These are phyloP conservation scores for Dalbergia cultrata DNA, from an alignment of 306 rosid genomes.

Conservation along the genomic window DNA sequence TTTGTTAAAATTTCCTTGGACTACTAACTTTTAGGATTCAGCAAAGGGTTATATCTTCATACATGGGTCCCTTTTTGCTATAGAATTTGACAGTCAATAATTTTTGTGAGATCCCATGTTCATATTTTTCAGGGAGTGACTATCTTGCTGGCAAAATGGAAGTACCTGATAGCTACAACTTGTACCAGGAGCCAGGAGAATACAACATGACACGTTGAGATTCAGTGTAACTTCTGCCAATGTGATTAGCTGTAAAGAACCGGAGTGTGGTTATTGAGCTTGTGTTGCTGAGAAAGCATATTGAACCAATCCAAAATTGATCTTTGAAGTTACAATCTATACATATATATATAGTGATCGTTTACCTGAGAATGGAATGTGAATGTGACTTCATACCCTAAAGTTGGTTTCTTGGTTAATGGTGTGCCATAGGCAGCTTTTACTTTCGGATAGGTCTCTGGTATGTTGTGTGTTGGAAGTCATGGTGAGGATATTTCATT, in stretches of 20 bases:
- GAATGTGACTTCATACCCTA: constrained; percentile 39
- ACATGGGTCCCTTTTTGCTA: not conserved
- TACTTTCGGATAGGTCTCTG: constrained; percentile 15
- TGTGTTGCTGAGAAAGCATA: constrained; percentile 33
- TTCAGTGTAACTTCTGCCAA: constrained; percentile 34
- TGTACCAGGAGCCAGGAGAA: constrained; percentile 62
- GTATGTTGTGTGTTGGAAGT: constrained; percentile 26
- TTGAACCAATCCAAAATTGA: constrained; percentile 32
- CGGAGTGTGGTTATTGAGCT: constrained; percentile 38
- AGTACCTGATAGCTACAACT: constrained; percentile 45
- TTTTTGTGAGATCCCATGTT: constrained; percentile 12
- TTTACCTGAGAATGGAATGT: constrained; percentile 46
- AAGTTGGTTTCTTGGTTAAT: constrained; percentile 28
- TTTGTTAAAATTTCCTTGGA: not conserved
- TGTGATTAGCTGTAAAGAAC: constrained; percentile 52
- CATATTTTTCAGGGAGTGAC: constrained; percentile 60
- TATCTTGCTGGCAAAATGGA: constrained; percentile 79
- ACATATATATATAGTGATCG: constrained; percentile 3
- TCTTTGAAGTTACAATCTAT: constrained; percentile 26
- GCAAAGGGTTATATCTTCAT: constrained; percentile 12
- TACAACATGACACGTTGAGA: constrained; percentile 67
- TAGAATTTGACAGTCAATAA: constrained; percentile 30
- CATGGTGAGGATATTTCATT: not conserved
- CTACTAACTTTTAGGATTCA: not conserved
- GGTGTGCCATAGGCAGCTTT: constrained; percentile 24